Percentiles rank a stretch among this genome's conserved stretches.
These are phyloP conservation scores for Metarhizium robertsii DNA, from an alignment of 2,329 filamentous ascomycete genomes.

Conservation along the genomic window DNA sequence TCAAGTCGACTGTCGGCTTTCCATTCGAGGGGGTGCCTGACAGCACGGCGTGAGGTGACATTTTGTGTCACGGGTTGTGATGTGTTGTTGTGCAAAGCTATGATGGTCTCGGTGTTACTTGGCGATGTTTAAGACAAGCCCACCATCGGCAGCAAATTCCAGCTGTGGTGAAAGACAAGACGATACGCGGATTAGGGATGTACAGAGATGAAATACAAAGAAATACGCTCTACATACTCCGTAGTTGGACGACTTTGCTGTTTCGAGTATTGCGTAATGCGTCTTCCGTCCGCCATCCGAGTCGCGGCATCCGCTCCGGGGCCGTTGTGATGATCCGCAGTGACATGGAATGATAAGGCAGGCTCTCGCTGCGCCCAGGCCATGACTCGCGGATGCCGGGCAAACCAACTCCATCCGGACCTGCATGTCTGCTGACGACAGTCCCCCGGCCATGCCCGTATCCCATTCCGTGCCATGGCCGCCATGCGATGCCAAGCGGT, in stretches of 20 bases:
- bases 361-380: too few species aligned
- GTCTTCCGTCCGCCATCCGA: not conserved
- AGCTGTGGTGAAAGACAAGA: not conserved
- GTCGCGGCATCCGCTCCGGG: not conserved
- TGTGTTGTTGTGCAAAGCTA: not conserved
- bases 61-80: constrained; percentile 10
- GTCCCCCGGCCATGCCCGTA: not conserved
- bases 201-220: not conserved
- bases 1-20: constrained; percentile 17
- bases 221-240: too few species aligned
- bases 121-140: not conserved
- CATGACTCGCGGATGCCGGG: not conserved
- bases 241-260: too few species aligned
- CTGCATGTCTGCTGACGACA: not conserved
- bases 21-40: constrained; percentile 10
- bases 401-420: not conserved
- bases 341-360: not conserved
- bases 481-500: too few species aligned
- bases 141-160: too few species aligned
- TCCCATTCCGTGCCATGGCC: too few species aligned
- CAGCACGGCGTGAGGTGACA: constrained; percentile 34
- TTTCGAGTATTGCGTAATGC: not conserved
- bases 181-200: not conserved
- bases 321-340: not conserved
- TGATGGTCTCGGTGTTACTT: not conserved